Evolutionary conservation across 345 rosid genomes (phyloP), one percentile per base, ranked within the genome.

Genomic region (Orychophragmus violaceus): DNA sequence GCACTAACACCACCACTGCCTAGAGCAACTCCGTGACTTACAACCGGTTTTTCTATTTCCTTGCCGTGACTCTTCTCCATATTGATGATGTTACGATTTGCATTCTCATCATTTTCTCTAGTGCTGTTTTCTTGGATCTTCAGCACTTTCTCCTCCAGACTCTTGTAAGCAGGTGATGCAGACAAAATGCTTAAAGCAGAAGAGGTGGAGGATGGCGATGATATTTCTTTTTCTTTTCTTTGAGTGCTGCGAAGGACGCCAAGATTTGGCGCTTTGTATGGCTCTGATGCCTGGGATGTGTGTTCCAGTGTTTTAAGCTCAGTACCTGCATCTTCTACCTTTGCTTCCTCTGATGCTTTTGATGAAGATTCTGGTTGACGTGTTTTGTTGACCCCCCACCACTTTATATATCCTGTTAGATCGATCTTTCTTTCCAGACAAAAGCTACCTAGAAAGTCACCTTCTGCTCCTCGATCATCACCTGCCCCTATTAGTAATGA

Each of bases 151-250:
- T 94, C 97, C 82, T 88, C 87, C 72, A 90, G 77, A 80, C 64
- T 83, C 81, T 84, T 94, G 88, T 68, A 94, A 61, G 94, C 90
- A 59, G 89, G 76, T 57, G 99, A 94, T 18, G 67, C 83, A 23
- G 99, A 87, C 79, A 94, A 79, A 73, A 88, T 84, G 77, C 85
- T 82, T 77, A 88, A 74, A 55, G 96, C 91, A 69, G 99, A 89
- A 30, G 75, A 39, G 13, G 78, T 45, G 11, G 62, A 18, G 16
- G 72, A 52, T 33, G 57, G 67, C 27, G 72, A 59, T 60, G 59
- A 27, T 37, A 84, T 78, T 59, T 82, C 78, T 71, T 81, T 84
- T 32, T 73, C 81, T 64, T 73, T 88, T 68, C 76, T 84, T 19
- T 79, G 70, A 69, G 44, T 80, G 54, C 83, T 76, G 52, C 45